These are phyloP conservation scores for Vanilla planifolia DNA, from an alignment of 106 monocot species.

Conservation along the genomic window DNA sequence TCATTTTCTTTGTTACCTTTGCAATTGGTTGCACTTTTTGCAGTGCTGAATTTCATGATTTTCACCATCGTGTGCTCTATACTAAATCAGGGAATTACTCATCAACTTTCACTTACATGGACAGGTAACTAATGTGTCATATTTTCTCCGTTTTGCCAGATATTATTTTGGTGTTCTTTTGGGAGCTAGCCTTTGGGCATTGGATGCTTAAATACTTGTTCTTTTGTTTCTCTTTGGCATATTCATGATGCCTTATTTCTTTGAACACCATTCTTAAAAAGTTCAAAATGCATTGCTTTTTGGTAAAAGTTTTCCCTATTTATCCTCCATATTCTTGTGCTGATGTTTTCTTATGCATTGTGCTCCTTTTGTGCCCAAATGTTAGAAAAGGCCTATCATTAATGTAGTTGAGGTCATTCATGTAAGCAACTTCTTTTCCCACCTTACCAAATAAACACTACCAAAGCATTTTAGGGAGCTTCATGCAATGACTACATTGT, in stretches of 20 bases:
- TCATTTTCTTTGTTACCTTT: conserved; percentile 26
- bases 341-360: too few relatives aligned
- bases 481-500: too few relatives aligned
- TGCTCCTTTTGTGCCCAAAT: too few relatives aligned
- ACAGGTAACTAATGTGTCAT: conserved; percentile 30
- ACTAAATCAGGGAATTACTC: conserved; percentile 68
- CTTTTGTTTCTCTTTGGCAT: not conserved
- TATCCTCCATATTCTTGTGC: too few relatives aligned
- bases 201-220: too few relatives aligned
- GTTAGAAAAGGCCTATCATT: too few relatives aligned
- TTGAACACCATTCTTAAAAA: not conserved
- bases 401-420: too few relatives aligned
- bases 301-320: not conserved
- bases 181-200: too few relatives aligned
- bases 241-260: not conserved
- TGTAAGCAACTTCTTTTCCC: too few relatives aligned
- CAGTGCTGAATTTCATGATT: conserved; percentile 68
- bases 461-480: too few relatives aligned
- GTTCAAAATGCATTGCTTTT: not conserved
- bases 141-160: not conserved
- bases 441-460: too few relatives aligned
- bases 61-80: conserved; percentile 62
- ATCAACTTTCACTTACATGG: conserved; percentile 77
- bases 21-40: not conserved
- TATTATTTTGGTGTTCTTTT: too few relatives aligned